Conservation (phyloP, 2,329 filamentous ascomycete genomes). For the Fusarium chuoi region DNA sequence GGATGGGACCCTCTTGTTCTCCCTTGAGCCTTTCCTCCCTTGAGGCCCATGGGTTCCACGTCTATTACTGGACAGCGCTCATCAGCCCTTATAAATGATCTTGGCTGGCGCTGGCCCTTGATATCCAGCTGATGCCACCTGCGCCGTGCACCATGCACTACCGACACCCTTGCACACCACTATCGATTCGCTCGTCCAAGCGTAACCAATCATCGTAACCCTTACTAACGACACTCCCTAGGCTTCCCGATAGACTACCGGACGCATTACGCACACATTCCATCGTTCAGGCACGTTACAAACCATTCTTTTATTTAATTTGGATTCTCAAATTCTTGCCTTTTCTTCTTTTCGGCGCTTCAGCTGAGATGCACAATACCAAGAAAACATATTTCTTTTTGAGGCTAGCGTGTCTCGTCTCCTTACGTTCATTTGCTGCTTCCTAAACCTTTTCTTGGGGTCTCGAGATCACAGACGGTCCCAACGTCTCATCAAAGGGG, state of each 20-base stretch:
- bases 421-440: conserved; percentile 15
- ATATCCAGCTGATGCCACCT: conserved; percentile 42
- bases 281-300: conserved; percentile 39
- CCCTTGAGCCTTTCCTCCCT: conserved; percentile 29
- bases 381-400: not conserved
- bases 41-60: conserved; percentile 25
- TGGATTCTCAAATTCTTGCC: conserved; percentile 3
- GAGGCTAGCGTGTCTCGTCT: conserved; percentile 15
- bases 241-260: conserved; percentile 31
- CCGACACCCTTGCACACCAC: conserved; percentile 45
- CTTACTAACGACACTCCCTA: conserved; percentile 37
- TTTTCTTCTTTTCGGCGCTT: conserved; percentile 21
- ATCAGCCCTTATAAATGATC: conserved; percentile 30
- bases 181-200: conserved; percentile 28
- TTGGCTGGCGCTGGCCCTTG: conserved; percentile 34
- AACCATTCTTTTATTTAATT: conserved; percentile 32
- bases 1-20: conserved; percentile 17
- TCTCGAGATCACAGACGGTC: conserved; percentile 12
- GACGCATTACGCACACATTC: conserved; percentile 40
- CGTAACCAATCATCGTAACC: conserved; percentile 39
- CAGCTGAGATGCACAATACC: conserved; percentile 12
- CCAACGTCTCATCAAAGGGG: conserved; percentile 21
- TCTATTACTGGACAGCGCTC: conserved; percentile 25
- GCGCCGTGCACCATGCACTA: conserved; percentile 39
- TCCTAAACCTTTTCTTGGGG: conserved; percentile 1